Percentiles rank a stretch among this genome's conserved stretches.
Conservation (phyloP, 208 protist species). For the Borovskyia barvae region DNA sequence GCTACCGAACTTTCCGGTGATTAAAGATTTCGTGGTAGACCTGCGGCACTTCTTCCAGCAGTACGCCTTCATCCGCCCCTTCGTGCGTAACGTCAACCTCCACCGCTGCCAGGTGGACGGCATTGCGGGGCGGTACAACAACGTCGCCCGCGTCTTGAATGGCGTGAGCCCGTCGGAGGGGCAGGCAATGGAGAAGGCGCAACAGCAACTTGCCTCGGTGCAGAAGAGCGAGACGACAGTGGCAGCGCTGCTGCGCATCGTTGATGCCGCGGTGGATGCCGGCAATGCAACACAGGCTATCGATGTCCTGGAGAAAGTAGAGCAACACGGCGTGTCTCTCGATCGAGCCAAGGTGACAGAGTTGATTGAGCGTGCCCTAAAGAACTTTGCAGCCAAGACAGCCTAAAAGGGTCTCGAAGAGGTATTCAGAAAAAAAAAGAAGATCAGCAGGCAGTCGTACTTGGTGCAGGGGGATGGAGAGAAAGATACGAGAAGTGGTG, state of each 20-base stretch:
- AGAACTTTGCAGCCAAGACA: slow-evolving; percentile 48
- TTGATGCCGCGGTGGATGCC: slow-evolving; percentile 58
- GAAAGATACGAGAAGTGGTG: too few species aligned
- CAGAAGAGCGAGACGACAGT: slow-evolving; percentile 26
- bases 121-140: slow-evolving; percentile 79
- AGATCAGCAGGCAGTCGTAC: not conserved
- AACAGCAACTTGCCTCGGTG: slow-evolving; percentile 4
- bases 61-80: slow-evolving; percentile 89
- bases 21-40: slow-evolving; percentile 92
- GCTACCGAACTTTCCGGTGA: slow-evolving; percentile 90
- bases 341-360: slow-evolving; percentile 47
- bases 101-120: slow-evolving; percentile 75
- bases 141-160: slow-evolving; percentile 53
- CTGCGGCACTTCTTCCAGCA: slow-evolving; percentile 91
- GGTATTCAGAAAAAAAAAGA: slow-evolving; percentile 5
- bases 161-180: slow-evolving; percentile 53
- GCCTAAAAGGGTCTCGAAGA: slow-evolving; percentile 10
- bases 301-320: slow-evolving; percentile 45
- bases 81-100: slow-evolving; percentile 86
- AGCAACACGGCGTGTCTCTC: slow-evolving; percentile 46
- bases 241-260: slow-evolving; percentile 43
- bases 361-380: slow-evolving; percentile 62
- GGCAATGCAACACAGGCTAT: slow-evolving; percentile 69
- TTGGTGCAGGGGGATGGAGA: not conserved
- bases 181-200: slow-evolving; percentile 13